These are phyloP conservation scores for Miscanthus lutarioriparius DNA, from an alignment of 176 grass and related monocot species.

Conservation along the genomic window DNA sequence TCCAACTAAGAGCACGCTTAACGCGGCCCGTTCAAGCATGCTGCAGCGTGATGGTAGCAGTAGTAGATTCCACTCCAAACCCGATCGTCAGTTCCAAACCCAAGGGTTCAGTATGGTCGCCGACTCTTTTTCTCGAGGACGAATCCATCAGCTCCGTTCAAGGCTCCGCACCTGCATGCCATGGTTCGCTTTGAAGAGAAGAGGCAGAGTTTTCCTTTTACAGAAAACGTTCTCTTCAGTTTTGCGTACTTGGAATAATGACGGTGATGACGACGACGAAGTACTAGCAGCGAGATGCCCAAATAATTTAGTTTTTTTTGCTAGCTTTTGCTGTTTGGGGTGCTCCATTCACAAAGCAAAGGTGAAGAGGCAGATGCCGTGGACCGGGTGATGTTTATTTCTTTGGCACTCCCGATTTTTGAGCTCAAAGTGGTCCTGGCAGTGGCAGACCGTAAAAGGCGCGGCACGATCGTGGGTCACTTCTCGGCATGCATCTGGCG, in stretches of 20 bases:
- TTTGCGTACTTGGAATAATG: no score
- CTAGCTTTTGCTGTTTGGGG: neutral
- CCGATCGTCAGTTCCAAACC: slow-evolving; percentile 1
- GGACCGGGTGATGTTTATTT: neutral
- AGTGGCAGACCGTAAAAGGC: slow-evolving; percentile 9
- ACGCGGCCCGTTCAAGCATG: neutral
- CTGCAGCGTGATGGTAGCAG: neutral
- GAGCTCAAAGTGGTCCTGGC: neutral
- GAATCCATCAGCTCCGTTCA: neutral
- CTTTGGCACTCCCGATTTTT: neutral
- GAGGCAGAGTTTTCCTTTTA: neutral
- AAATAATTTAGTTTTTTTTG: neutral
- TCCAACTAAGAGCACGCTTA: neutral
- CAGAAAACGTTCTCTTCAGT: neutral
- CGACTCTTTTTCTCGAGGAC: neutral
- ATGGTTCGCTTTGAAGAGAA: neutral
- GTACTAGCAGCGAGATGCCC: neutral
- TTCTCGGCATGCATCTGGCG: neutral
- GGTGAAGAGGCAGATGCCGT: neutral
- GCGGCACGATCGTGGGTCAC: neutral
- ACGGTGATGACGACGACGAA: no score
- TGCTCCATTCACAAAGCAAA: neutral
- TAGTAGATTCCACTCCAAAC: neutral
- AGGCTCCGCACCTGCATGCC: neutral
- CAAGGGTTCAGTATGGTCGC: neutral